These are phyloP conservation scores for Exophiala viscosa DNA, from an alignment of 2,329 filamentous ascomycete genomes.

Conservation along the genomic window DNA sequence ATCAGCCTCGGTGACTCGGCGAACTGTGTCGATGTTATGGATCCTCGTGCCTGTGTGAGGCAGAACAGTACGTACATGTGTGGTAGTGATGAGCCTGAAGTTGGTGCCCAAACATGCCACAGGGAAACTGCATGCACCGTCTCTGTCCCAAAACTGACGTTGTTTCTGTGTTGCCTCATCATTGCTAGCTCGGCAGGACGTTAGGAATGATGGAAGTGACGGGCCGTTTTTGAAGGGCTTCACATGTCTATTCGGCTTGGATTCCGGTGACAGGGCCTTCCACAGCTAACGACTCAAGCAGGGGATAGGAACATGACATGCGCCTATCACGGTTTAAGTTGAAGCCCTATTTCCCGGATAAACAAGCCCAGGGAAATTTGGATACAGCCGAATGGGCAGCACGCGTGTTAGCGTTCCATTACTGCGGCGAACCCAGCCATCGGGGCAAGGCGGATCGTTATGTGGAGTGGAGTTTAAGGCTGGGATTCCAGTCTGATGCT, in stretches of 20 bases:
- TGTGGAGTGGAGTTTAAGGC: background rate
- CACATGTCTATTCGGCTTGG: conserved; percentile 9
- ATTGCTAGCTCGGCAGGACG: too few species aligned
- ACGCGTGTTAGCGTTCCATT: conserved; percentile 1
- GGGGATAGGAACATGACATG: background rate
- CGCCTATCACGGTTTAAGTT: background rate
- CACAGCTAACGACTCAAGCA: background rate
- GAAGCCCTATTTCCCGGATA: background rate
- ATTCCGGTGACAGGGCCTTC: conserved; percentile 2
- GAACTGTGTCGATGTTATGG: too few species aligned
- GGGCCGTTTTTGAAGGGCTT: conserved; percentile 3
- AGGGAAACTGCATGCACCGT: too few species aligned
- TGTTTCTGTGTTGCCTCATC: too few species aligned
- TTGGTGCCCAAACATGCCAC: too few species aligned
- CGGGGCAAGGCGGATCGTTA: background rate
- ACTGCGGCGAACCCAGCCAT: conserved; percentile 3
- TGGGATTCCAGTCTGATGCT: too few species aligned
- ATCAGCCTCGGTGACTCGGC: too few species aligned
- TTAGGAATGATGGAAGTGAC: conserved; percentile 2
- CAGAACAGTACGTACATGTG: too few species aligned
- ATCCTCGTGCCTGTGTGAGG: too few species aligned
- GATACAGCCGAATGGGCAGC: background rate
- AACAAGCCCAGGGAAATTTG: background rate
- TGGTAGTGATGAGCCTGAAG: too few species aligned
- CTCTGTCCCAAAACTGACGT: too few species aligned